These are phyloP conservation scores for Suillus decipiens DNA, from an alignment of 768 basidiomycete genomes.

Conservation along the genomic window DNA sequence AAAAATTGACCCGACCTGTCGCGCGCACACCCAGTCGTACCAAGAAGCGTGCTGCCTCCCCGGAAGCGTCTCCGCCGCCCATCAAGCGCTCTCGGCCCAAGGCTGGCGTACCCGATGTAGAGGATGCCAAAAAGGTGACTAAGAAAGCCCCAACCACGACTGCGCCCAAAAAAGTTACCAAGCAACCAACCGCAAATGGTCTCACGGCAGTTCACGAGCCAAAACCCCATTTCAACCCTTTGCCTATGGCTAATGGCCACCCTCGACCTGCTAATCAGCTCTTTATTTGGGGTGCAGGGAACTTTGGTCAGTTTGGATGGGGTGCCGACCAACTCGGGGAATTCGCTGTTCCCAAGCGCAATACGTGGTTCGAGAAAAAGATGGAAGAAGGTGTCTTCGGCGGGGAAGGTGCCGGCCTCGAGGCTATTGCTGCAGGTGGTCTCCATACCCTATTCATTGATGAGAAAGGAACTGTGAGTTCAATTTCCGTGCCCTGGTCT, in stretches of 20 bases:
- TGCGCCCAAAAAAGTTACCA: slow-evolving; percentile 29
- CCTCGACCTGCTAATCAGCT: slow-evolving; percentile 68
- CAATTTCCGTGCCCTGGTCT: slow-evolving; percentile 13
- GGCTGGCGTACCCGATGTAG: slow-evolving; percentile 41
- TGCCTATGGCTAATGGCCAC: slow-evolving; percentile 59
- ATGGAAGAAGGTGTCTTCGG: slow-evolving; percentile 75
- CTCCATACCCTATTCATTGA: slow-evolving; percentile 89
- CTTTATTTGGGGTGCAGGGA: slow-evolving; percentile 90
- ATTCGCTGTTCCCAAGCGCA: slow-evolving; percentile 73
- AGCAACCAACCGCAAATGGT: slow-evolving; percentile 33
- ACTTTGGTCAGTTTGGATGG: slow-evolving; percentile 95
- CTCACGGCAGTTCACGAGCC: slow-evolving; percentile 33
- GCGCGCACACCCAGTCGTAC: slow-evolving; percentile 25
- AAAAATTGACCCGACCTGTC: slow-evolving; percentile 31
- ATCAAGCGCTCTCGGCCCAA: slow-evolving; percentile 48
- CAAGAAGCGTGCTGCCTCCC: slow-evolving; percentile 55
- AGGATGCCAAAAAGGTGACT: slow-evolving; percentile 37
- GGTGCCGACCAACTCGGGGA: slow-evolving; percentile 76
- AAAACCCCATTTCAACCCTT: slow-evolving; percentile 64
- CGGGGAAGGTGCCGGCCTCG: slow-evolving; percentile 73
- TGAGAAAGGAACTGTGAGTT: slow-evolving; percentile 83
- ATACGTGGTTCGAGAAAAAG: slow-evolving; percentile 74
- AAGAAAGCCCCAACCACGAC: slow-evolving; percentile 24
- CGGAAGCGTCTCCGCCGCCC: slow-evolving; percentile 47
- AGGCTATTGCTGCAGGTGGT: slow-evolving; percentile 80